Evolutionary conservation across 129 eudicot genomes (phyloP), one percentile per base, ranked within the genome.

Genomic region (Scalesia atractyloides): DNA sequence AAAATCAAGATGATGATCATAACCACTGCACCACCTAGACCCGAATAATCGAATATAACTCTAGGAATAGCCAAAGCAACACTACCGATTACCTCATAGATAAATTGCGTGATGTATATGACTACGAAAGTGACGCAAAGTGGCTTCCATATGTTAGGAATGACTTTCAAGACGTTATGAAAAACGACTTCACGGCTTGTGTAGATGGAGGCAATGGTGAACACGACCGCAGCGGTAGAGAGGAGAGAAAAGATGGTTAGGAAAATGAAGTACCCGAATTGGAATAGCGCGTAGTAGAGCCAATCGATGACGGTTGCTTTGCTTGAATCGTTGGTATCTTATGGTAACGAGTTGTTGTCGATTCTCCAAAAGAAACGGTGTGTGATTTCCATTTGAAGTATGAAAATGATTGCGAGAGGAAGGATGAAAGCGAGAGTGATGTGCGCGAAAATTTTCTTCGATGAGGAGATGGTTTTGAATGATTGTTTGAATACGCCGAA

Each of bases 171-270:
- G 20, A 87, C 82, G 7, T 54, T 57, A 9, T 68, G 64, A 82
- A 77, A 84, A 15, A 66, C 20, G 14, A 87, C 30, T 10, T 78
- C 84, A 5, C 80, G 77, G 61, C 47, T 61, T 3, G 84, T 79
- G 73, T 86, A 83, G n/a, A 79, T 47, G 46, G 76, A 82, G 39
- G 92, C 92, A 49, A 89, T 36, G 12, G 96, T 80, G 82, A 82
- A 86, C 18, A 89, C 88, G 9, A 86, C 85, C 1, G 88, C 88
- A 4, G 92, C 79, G 20, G 92, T 86, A 47, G 92, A 86, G 33
- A 89, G 81, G 60, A 89, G 85, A 58, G 88, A 75, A 71, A 84
- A 77, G 41, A 86, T 13, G 34, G 81, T 62, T 73, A 80, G 75
- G 72, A 84, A 34, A 1, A 73, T 64, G 74, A 82, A 69, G 65